phyloP scores from a whole-genome alignment of 2,329 filamentous ascomycete genomes.

The Pestalotiopsis sp. region DNA sequence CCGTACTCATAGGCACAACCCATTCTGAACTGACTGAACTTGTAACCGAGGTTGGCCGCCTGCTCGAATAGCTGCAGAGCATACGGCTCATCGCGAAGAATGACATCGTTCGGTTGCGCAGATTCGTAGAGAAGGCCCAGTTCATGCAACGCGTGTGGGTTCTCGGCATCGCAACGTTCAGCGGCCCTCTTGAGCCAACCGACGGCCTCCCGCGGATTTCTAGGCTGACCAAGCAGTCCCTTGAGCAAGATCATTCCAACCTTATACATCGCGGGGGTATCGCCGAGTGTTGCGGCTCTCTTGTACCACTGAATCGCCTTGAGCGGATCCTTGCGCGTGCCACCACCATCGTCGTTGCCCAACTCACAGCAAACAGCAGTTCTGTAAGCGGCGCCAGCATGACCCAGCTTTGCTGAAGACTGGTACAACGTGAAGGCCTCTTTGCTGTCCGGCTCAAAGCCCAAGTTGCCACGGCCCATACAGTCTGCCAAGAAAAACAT shows the following conservation, averaged over 20 bases:
- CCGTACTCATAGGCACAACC: slow-evolving; percentile 92
- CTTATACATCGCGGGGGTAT: slow-evolving; percentile 97
- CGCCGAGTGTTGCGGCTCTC: slow-evolving; percentile 84
- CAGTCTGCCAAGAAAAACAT: slow-evolving; percentile 95
- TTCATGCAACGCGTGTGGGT: slow-evolving; percentile 94
- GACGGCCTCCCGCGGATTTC: slow-evolving; percentile 82
- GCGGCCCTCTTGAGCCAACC: slow-evolving; percentile 93
- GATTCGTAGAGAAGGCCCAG: slow-evolving; percentile 70
- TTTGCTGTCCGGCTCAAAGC: slow-evolving; percentile 80
- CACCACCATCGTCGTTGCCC: slow-evolving; percentile 90
- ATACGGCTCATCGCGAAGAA: slow-evolving; percentile 81
- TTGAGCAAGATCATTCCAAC: slow-evolving; percentile 95
- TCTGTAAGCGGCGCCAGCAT: slow-evolving; percentile 85
- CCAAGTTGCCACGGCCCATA: slow-evolving; percentile 79
- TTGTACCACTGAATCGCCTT: slow-evolving; percentile 99
- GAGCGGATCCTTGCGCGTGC: slow-evolving; percentile 84
- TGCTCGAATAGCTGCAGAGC: slow-evolving; percentile 81
- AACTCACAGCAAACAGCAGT: slow-evolving; percentile 98
- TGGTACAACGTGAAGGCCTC: slow-evolving; percentile 95
- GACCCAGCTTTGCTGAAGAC: slow-evolving; percentile 86
- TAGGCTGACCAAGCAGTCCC: slow-evolving; percentile 84
- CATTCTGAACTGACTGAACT: slow-evolving; percentile 89
- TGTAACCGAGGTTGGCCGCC: slow-evolving; percentile 88
- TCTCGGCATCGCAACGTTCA: slow-evolving; percentile 83
- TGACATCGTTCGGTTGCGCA: slow-evolving; percentile 67